Conservation (phyloP, 2,329 filamentous ascomycete genomes). For the Teratosphaeria zuluensis region DNA sequence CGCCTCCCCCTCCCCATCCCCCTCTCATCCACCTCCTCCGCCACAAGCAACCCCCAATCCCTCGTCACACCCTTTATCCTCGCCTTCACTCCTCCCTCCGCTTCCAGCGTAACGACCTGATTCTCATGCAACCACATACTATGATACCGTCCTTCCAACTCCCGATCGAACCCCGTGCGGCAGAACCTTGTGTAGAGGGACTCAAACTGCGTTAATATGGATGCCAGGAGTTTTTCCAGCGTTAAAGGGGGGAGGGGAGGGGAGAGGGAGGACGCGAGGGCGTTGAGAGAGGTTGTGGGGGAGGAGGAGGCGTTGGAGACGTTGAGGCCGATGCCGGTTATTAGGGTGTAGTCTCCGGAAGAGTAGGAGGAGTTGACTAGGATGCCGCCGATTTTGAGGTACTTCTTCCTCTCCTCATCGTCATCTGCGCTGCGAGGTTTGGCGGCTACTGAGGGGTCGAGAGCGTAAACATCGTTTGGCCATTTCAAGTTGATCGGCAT, state of each 20-base stretch:
- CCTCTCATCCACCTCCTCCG: slow-evolving; percentile 73
- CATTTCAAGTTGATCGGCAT: slow-evolving; percentile 85
- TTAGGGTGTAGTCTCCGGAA: slow-evolving; percentile 67
- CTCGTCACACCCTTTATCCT: slow-evolving; percentile 75
- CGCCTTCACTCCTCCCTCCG: slow-evolving; percentile 64
- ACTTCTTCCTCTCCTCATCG: slow-evolving; percentile 65
- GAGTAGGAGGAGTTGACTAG: slow-evolving; percentile 81
- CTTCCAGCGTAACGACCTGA: slow-evolving; percentile 65
- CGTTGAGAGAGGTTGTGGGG: slow-evolving; percentile 79
- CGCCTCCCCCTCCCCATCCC: slow-evolving; percentile 63
- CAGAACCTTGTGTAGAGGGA: slow-evolving; percentile 66
- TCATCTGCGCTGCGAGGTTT: not conserved
- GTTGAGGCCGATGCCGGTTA: slow-evolving; percentile 77
- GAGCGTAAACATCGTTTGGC: slow-evolving; percentile 76
- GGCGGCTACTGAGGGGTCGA: slow-evolving; percentile 18
- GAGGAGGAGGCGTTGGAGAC: slow-evolving; percentile 73
- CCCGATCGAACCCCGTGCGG: slow-evolving; percentile 60
- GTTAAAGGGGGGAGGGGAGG: slow-evolving; percentile 46
- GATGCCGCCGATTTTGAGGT: slow-evolving; percentile 89
- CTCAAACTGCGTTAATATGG: slow-evolving; percentile 70
- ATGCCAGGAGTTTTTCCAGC: slow-evolving; percentile 71
- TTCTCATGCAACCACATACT: slow-evolving; percentile 69
- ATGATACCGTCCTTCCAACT: slow-evolving; percentile 71
- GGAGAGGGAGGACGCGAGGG: slow-evolving; percentile 35
- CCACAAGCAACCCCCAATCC: slow-evolving; percentile 83